A percentile compares a stretch with the other conserved stretches of the same genome.
These are phyloP conservation scores for Citrus sinensis DNA, from an alignment of 345 rosid genomes.

Conservation along the genomic window DNA sequence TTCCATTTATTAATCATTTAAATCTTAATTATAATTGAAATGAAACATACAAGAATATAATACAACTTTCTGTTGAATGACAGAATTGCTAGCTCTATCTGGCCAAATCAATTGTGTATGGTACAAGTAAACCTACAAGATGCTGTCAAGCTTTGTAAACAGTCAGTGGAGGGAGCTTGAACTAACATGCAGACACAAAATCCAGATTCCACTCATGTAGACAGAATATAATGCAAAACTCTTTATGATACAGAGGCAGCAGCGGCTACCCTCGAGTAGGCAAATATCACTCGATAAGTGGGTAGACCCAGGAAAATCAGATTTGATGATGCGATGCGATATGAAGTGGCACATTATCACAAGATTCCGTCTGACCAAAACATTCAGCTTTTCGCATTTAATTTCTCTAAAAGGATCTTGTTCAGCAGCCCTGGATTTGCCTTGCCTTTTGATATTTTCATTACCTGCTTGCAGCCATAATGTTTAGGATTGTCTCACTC, in stretches of 20 bases:
- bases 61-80: background rate
- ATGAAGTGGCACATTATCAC: background rate
- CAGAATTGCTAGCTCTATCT: background rate
- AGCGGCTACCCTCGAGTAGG: background rate
- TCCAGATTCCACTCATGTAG: background rate
- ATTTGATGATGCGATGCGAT: background rate
- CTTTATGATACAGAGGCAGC: background rate
- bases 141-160: background rate
- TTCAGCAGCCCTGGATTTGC: slow-evolving; percentile 84
- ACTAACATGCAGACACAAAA: background rate
- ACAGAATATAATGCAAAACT: background rate
- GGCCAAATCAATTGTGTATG: background rate
- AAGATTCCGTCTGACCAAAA: background rate
- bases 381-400: slow-evolving; percentile 49
- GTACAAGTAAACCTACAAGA: background rate
- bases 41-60: background rate
- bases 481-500: background rate
- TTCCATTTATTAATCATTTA: background rate
- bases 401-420: slow-evolving; percentile 75
- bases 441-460: slow-evolving; percentile 89
- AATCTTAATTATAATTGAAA: background rate
- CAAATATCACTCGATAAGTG: background rate
- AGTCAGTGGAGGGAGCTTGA: background rate
- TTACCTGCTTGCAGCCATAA: slow-evolving; percentile 52
- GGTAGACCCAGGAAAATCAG: background rate